These are phyloP conservation scores for Nemania bipapillata DNA, from an alignment of 2,329 filamentous ascomycete species.

Conservation along the genomic window DNA sequence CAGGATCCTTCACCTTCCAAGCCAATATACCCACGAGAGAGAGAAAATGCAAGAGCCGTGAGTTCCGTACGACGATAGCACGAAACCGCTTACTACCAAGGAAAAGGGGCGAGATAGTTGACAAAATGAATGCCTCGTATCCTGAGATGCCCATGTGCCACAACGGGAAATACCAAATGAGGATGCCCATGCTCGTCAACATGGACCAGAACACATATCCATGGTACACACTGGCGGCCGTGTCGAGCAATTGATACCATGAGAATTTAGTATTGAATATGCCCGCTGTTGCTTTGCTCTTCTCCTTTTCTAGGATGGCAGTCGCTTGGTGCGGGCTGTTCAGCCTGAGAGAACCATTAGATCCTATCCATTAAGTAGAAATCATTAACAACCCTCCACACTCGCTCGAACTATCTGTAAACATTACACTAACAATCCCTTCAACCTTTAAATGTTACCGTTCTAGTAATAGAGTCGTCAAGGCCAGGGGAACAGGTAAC, in stretches of 20 bases:
- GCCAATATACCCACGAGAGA: conserved; percentile 82
- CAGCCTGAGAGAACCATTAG: conserved; percentile 56
- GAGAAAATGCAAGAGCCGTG: conserved; percentile 77
- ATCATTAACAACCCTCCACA: conserved; percentile 32
- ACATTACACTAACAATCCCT: not conserved
- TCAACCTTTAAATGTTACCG: not conserved
- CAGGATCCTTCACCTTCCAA: conserved; percentile 78
- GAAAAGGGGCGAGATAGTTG: conserved; percentile 81
- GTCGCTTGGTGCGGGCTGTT: conserved; percentile 60
- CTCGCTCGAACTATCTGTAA: conserved; percentile 45
- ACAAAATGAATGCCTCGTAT: conserved; percentile 90
- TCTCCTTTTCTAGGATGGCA: conserved; percentile 76
- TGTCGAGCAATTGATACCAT: conserved; percentile 79
- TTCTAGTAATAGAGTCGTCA: conserved; percentile 5
- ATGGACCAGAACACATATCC: conserved; percentile 97
- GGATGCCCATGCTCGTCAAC: conserved; percentile 85
- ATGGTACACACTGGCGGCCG: conserved; percentile 88
- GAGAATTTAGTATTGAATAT: conserved; percentile 78
- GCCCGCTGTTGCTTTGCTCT: conserved; percentile 76
- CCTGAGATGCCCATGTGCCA: conserved; percentile 99
- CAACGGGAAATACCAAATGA: conserved; percentile 97
- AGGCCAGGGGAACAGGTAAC: not conserved
- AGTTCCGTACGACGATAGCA: conserved; percentile 72
- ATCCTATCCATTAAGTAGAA: conserved; percentile 34
- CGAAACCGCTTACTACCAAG: conserved; percentile 77